Percentiles rank a stretch among this genome's conserved stretches.
Evolutionary conservation across 2,329 filamentous ascomycete species (phyloP).

Genomic region (Fusarium scirpi): DNA sequence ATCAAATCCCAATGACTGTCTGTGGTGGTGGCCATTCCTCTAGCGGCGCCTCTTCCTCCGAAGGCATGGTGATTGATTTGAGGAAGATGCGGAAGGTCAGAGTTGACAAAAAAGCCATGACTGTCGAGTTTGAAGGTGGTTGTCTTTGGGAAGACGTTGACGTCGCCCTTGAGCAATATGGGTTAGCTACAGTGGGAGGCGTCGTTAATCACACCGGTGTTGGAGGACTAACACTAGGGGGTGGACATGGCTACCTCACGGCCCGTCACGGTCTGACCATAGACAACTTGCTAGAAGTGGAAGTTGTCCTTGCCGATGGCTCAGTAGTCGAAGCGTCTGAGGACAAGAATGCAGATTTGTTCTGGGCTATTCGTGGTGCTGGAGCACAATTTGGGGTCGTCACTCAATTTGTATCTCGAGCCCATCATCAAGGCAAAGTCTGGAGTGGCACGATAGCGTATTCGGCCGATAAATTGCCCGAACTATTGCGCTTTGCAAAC

Average conservation of each 20-base stretch:
- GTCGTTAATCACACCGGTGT: conserved; percentile 73
- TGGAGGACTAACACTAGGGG: conserved; percentile 68
- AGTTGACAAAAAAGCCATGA: conserved; percentile 58
- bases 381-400: conserved; percentile 60
- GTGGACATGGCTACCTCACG: conserved; percentile 69
- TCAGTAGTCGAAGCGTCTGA: conserved; percentile 54
- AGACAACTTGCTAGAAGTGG: conserved; percentile 56
- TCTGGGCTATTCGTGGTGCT: conserved; percentile 63
- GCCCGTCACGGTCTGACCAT: conserved; percentile 64
- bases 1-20: conserved; percentile 62
- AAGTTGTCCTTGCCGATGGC: conserved; percentile 56
- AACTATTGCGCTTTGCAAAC: conserved; percentile 43
- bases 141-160: conserved; percentile 67
- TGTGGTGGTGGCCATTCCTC: conserved; percentile 68
- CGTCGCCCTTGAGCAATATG: conserved; percentile 58
- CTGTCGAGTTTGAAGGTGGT: conserved; percentile 62
- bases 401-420: conserved; percentile 51
- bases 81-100: conserved; percentile 61
- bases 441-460: conserved; percentile 50
- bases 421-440: conserved; percentile 47
- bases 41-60: conserved; percentile 61
- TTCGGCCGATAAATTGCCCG: conserved; percentile 38
- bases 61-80: conserved; percentile 67
- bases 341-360: conserved; percentile 57
- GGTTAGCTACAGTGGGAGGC: conserved; percentile 69